These are phyloP conservation scores for Calonectria crousiana DNA, from an alignment of 2,329 filamentous ascomycete genomes.

Conservation along the genomic window DNA sequence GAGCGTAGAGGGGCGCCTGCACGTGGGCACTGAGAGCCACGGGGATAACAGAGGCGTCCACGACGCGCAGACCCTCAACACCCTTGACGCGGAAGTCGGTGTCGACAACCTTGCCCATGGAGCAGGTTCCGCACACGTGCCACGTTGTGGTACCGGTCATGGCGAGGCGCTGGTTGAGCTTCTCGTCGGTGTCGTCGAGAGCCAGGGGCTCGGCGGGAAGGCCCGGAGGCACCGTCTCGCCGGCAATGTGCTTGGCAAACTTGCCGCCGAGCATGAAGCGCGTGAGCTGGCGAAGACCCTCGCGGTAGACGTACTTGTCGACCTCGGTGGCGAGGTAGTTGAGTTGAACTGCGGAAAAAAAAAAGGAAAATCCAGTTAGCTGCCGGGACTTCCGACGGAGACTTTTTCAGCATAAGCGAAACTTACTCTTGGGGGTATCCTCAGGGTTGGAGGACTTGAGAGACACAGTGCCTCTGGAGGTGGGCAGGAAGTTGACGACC, in stretches of 20 bases:
- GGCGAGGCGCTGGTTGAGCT: constrained; percentile 38
- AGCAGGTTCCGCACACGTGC: constrained; percentile 65
- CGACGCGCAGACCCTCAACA: constrained; percentile 45
- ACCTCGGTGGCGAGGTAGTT: constrained; percentile 43
- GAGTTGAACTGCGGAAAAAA: constrained; percentile 30
- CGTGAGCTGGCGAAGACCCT: constrained; percentile 38
- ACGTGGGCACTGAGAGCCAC: constrained; percentile 46
- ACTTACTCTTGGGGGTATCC: constrained; percentile 39
- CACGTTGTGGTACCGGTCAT: constrained; percentile 56
- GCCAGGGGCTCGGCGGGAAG: constrained; percentile 30
- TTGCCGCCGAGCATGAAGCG: constrained; percentile 38
- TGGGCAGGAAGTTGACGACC: constrained; percentile 39
- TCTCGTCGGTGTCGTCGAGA: constrained; percentile 34
- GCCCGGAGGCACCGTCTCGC: constrained; percentile 36
- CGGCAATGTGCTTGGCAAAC: constrained; percentile 35
- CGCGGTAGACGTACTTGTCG: constrained; percentile 39
- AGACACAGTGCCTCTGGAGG: constrained; percentile 38
- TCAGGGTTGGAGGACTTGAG: constrained; percentile 35
- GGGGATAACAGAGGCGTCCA: constrained; percentile 51
- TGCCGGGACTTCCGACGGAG: not conserved
- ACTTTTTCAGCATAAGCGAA: not conserved
- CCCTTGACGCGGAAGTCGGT: constrained; percentile 66
- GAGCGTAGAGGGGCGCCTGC: constrained; percentile 49
- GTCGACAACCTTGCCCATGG: constrained; percentile 70
- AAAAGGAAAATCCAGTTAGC: constrained; percentile 1